These are phyloP conservation scores for Pleurotus platypus DNA, from an alignment of 768 basidiomycete genomes.

Conservation along the genomic window DNA sequence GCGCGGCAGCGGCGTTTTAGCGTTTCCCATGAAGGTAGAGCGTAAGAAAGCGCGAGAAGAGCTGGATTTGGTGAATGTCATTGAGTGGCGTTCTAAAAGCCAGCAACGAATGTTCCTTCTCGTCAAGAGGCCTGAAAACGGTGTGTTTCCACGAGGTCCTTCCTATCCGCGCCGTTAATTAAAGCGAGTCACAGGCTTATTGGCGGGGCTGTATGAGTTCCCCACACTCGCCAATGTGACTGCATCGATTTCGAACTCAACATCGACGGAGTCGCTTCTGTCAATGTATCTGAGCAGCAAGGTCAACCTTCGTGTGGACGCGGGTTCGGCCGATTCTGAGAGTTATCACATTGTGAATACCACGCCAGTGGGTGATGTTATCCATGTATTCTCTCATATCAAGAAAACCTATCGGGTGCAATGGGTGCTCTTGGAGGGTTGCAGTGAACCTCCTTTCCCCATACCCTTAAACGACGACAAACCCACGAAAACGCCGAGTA, in stretches of 20 bases:
- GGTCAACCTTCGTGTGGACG: slow-evolving; percentile 14
- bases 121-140: slow-evolving; percentile 78
- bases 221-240: slow-evolving; percentile 61
- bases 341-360: slow-evolving; percentile 44
- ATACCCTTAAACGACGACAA: slow-evolving; percentile 6
- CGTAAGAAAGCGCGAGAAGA: slow-evolving; percentile 85
- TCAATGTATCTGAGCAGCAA: slow-evolving; percentile 33
- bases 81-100: slow-evolving; percentile 62
- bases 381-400: slow-evolving; percentile 89
- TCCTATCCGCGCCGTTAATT: neutral
- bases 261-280: slow-evolving; percentile 27
- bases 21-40: slow-evolving; percentile 85
- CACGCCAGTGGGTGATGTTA: slow-evolving; percentile 56
- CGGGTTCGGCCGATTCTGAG: slow-evolving; percentile 8
- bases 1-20: slow-evolving; percentile 42
- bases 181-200: slow-evolving; percentile 56
- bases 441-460: slow-evolving; percentile 24
- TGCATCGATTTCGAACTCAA: slow-evolving; percentile 32
- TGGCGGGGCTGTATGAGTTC: slow-evolving; percentile 90
- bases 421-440: slow-evolving; percentile 67
- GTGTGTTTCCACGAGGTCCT: slow-evolving; percentile 31
- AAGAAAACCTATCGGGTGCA: slow-evolving; percentile 78
- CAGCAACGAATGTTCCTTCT: slow-evolving; percentile 66
- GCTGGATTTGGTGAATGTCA: slow-evolving; percentile 77
- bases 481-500: slow-evolving; percentile 6